These are phyloP conservation scores for Exophiala alcalophila DNA, from an alignment of 2,329 filamentous ascomycete species.

Conservation along the genomic window DNA sequence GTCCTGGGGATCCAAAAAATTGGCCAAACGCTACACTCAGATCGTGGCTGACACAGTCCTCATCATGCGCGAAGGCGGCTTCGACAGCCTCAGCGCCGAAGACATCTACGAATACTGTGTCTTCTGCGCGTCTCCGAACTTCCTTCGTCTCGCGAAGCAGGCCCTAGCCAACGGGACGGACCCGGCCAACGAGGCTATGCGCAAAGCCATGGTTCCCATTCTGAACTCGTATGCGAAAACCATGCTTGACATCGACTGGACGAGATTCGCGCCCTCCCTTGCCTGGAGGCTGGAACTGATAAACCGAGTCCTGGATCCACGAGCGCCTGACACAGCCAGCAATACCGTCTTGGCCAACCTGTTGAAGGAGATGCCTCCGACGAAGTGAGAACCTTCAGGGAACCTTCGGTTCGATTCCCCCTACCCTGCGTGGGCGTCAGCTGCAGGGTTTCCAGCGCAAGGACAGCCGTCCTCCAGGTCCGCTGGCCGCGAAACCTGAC, in stretches of 20 bases:
- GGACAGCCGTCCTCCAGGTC: too few relatives aligned
- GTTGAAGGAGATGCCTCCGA: too few relatives aligned
- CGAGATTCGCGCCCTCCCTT: slow-evolving; percentile 1
- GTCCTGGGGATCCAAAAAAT: too few relatives aligned
- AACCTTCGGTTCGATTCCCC: too few relatives aligned
- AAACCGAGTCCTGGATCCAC: too few relatives aligned
- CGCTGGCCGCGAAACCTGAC: too few relatives aligned
- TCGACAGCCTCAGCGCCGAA: slow-evolving; percentile 15
- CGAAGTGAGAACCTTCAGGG: too few relatives aligned
- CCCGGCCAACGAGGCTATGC: slow-evolving; percentile 11
- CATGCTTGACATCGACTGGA: slow-evolving; percentile 17
- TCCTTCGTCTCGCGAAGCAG: slow-evolving; percentile 1
- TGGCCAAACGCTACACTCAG: slow-evolving; percentile 5
- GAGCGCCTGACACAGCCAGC: too few relatives aligned
- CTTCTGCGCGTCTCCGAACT: slow-evolving; percentile 13
- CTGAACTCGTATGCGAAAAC: slow-evolving; percentile 11
- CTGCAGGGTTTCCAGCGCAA: too few relatives aligned
- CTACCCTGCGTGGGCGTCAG: too few relatives aligned
- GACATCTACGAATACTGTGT: slow-evolving; percentile 27
- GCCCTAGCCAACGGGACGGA: background rate
- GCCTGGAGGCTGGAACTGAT: too few relatives aligned
- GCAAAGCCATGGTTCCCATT: slow-evolving; percentile 11
- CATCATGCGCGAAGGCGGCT: slow-evolving; percentile 26
- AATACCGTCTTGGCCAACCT: too few relatives aligned
- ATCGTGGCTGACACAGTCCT: slow-evolving; percentile 21